These are phyloP conservation scores for Paramecium biaurelia DNA, from an alignment of 73 alveolate genomes.

Conservation along the genomic window DNA sequence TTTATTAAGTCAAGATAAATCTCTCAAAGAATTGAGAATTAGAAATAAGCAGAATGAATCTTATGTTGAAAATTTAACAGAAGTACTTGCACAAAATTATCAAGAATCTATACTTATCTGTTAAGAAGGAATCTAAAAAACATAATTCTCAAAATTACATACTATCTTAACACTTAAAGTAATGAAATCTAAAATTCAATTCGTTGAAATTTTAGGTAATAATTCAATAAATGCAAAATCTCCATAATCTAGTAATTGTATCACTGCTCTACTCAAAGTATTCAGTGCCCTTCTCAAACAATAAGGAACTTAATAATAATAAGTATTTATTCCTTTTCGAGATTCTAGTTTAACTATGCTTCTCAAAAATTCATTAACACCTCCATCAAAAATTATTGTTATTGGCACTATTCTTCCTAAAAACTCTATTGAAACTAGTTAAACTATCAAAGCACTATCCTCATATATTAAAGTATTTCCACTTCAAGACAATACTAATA, in stretches of 20 bases:
- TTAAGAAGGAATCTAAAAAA: not conserved
- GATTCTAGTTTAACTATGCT: slow-evolving; percentile 28
- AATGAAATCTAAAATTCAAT: not conserved
- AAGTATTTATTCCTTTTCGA: slow-evolving; percentile 8
- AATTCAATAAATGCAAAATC: not conserved
- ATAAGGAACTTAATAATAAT: not conserved
- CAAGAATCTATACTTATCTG: not conserved
- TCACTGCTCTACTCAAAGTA: slow-evolving; percentile 12
- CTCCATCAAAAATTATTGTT: slow-evolving; percentile 2
- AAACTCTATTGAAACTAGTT: not conserved
- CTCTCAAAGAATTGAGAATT: not conserved
- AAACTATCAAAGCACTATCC: not conserved
- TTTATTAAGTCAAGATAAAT: not conserved
- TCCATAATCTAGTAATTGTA: not conserved
- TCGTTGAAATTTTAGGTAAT: not conserved
- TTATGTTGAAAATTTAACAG: not conserved
- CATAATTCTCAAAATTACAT: slow-evolving; percentile 1
- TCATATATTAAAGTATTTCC: not conserved
- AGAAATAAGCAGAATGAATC: not conserved
- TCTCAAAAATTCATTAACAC: not conserved
- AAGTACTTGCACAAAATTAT: not conserved
- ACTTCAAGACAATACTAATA: not conserved
- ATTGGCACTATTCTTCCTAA: not conserved
- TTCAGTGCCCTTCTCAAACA: not conserved
- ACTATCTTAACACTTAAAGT: not conserved